Conservation (phyloP, 2,329 filamentous ascomycete genomes). For the Chaetomiaceae sp. region DNA sequence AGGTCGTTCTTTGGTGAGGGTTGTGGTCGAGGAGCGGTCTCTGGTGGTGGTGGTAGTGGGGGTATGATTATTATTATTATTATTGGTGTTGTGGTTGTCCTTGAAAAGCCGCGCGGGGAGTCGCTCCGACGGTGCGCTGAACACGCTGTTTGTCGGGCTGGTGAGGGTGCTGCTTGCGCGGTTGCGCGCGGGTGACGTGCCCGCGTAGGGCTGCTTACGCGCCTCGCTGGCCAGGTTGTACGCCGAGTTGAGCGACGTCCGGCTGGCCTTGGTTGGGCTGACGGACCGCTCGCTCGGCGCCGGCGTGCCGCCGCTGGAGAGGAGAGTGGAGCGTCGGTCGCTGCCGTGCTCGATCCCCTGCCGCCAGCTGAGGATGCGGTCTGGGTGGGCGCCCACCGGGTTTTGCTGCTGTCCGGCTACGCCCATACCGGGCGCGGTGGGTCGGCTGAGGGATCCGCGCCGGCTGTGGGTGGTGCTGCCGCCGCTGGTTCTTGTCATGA, state of each 20-base stretch:
- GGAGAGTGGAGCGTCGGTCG: constrained; percentile 34
- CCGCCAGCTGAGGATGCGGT: constrained; percentile 85
- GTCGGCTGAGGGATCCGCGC: constrained; percentile 48
- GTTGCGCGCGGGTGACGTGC: constrained; percentile 25
- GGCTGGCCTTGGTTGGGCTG: constrained; percentile 46
- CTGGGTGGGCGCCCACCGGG: constrained; percentile 38
- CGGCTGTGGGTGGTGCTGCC: constrained; percentile 46
- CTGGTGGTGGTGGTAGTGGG: too few species aligned
- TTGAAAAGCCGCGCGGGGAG: constrained; percentile 16
- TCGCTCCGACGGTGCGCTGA: constrained; percentile 15
- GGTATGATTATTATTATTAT: neutral
- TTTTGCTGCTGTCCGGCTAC: constrained; percentile 9
- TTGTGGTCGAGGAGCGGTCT: too few species aligned
- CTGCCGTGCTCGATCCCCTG: constrained; percentile 52
- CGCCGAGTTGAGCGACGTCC: constrained; percentile 34
- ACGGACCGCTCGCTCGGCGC: constrained; percentile 49
- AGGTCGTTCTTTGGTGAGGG: too few species aligned
- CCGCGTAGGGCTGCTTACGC: constrained; percentile 40
- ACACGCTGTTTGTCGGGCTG: constrained; percentile 39
- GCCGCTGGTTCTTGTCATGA: constrained; percentile 49
- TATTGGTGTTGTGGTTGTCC: constrained; percentile 21
- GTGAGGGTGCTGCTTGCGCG: constrained; percentile 16
- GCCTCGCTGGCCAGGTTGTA: constrained; percentile 43
- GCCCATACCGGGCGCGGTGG: constrained; percentile 24
- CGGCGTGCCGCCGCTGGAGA: constrained; percentile 30